These are phyloP conservation scores for Neofusicoccum kwambonambiense DNA, from an alignment of 2,329 filamentous ascomycete genomes.

Conservation along the genomic window DNA sequence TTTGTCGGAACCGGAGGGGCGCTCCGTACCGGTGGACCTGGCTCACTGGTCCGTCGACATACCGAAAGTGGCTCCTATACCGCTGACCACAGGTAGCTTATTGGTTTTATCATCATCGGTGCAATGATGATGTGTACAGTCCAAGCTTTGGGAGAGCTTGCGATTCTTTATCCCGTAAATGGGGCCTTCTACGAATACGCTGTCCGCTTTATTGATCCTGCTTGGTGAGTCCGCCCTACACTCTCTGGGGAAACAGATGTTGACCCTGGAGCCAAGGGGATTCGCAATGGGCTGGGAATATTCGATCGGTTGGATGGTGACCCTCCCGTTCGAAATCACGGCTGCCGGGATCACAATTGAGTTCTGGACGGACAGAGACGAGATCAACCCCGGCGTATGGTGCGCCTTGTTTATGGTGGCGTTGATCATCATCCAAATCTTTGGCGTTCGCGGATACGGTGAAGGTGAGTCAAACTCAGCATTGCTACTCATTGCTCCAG, in stretches of 20 bases:
- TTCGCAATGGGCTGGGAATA: conserved; percentile 39
- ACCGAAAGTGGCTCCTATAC: background rate
- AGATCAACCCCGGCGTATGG: conserved; percentile 27
- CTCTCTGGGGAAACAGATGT: conserved; percentile 29
- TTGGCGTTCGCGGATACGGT: conserved; percentile 40
- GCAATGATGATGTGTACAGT: conserved; percentile 42
- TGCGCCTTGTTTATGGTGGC: conserved; percentile 39
- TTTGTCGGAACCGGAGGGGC: conserved; percentile 61
- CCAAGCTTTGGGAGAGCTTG: conserved; percentile 42
- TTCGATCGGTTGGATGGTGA: conserved; percentile 34
- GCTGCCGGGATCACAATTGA: conserved; percentile 38
- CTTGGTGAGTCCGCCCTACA: conserved; percentile 39
- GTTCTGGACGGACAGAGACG: conserved; percentile 33
- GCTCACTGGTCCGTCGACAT: conserved; percentile 21
- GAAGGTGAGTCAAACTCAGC: conserved; percentile 42
- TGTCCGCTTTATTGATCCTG: conserved; percentile 48
- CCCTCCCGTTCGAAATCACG: conserved; percentile 40
- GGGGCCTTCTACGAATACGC: conserved; percentile 43
- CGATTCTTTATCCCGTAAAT: conserved; percentile 42
- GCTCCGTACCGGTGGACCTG: conserved; percentile 51
- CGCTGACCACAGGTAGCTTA: conserved; percentile 20
- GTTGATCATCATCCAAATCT: conserved; percentile 39
- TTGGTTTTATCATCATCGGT: conserved; percentile 32
- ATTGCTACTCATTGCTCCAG: conserved; percentile 42
- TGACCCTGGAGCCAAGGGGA: conserved; percentile 24